A percentile compares a stretch with the other conserved stretches of the same genome.
These are phyloP conservation scores for Colletotrichum liriopes DNA, from an alignment of 2,329 filamentous ascomycete species.

Conservation along the genomic window DNA sequence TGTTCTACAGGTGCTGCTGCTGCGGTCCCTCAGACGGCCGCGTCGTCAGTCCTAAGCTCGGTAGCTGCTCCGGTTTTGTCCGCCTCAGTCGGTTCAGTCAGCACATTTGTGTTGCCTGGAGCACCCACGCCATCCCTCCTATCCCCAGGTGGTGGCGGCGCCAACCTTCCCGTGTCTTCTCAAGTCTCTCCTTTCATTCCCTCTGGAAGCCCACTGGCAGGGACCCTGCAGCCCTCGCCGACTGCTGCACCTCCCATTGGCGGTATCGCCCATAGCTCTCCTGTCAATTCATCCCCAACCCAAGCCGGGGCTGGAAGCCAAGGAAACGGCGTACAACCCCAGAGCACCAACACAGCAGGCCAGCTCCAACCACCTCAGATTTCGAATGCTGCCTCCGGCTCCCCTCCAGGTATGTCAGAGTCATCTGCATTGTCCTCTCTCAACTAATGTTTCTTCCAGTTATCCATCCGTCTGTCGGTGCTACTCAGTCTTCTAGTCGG, in stretches of 20 bases:
- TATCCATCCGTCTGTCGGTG: neutral
- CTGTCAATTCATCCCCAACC: neutral
- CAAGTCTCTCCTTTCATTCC: neutral
- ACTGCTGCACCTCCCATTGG: neutral
- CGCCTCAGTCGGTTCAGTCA: neutral
- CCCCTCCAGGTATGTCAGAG: slow-evolving; percentile 5
- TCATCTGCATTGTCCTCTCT: neutral
- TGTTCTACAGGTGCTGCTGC: neutral
- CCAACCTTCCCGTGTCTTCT: neutral
- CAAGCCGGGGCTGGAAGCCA: neutral
- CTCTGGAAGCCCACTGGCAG: neutral
- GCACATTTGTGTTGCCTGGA: neutral
- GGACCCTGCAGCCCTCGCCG: neutral
- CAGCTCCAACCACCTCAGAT: slow-evolving; percentile 1
- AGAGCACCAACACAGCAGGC: slow-evolving; percentile 1
- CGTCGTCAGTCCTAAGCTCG: neutral
- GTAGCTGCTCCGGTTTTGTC: neutral
- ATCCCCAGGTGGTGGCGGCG: neutral
- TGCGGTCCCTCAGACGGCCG: neutral
- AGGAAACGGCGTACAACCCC: neutral
- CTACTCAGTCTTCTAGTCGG: neutral
- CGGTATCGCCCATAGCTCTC: neutral
- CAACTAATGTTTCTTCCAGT: slow-evolving; percentile 14
- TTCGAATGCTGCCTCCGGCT: neutral
- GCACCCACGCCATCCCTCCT: neutral